These are phyloP conservation scores for Monocercomonoides exilis DNA, from an alignment of 78 protist genomes.

Conservation along the genomic window DNA sequence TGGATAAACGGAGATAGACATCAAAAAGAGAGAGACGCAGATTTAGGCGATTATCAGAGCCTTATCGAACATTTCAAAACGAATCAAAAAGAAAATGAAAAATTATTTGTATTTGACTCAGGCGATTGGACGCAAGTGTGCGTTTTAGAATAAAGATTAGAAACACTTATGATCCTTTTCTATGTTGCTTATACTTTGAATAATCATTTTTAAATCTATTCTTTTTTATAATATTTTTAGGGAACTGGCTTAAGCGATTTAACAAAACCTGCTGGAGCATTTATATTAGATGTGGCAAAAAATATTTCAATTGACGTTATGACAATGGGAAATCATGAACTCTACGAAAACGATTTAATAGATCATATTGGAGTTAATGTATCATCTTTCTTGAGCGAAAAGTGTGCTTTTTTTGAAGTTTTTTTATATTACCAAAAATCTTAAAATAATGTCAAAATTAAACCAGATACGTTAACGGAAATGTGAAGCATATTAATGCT, in stretches of 20 bases:
- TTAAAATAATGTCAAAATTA: background rate
- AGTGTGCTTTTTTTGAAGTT: background rate
- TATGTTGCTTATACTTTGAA: background rate
- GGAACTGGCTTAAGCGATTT: background rate
- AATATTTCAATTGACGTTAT: background rate
- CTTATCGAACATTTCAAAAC: background rate
- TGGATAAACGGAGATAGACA: background rate
- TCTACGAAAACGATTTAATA: background rate
- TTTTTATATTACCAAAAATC: background rate
- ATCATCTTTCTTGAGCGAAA: background rate
- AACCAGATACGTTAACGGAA: background rate
- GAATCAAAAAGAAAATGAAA: background rate
- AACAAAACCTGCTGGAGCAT: background rate
- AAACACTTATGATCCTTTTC: background rate
- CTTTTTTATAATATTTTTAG: background rate
- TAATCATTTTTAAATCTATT: background rate
- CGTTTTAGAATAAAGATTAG: background rate
- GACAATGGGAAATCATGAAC: background rate
- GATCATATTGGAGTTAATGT: background rate
- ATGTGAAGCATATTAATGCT: background rate
- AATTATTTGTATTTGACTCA: background rate
- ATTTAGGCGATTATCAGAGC: background rate
- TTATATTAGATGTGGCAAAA: background rate
- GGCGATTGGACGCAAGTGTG: background rate
- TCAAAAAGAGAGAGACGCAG: background rate